A percentile compares a stretch with the other conserved stretches of the same genome.
Evolutionary conservation across 2,329 filamentous ascomycete genomes (phyloP).

Genomic region (Arthroderma sp.): DNA sequence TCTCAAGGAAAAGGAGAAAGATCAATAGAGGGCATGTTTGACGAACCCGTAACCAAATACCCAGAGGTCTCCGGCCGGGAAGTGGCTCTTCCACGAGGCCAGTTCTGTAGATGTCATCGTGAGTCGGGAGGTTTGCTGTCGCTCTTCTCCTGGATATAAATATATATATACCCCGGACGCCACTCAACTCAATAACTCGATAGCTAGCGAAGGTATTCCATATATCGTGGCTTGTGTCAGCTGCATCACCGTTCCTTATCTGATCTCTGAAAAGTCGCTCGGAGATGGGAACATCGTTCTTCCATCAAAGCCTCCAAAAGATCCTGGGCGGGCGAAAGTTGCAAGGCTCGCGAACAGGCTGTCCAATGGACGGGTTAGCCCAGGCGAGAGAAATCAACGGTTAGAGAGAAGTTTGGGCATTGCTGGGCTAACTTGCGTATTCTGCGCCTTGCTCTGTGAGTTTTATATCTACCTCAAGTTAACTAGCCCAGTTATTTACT

Average conservation of each 20-base stretch:
- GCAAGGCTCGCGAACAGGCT: neutral
- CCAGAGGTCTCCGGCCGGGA: slow-evolving; percentile 63
- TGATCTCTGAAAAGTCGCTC: neutral
- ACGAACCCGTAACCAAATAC: slow-evolving; percentile 89
- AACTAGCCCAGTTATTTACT: neutral
- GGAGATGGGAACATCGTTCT: neutral
- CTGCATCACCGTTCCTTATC: neutral
- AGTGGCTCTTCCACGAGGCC: slow-evolving; percentile 34
- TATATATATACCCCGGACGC: too few relatives aligned
- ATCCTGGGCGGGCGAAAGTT: neutral
- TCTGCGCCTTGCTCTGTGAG: neutral
- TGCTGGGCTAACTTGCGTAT: neutral
- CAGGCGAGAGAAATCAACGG: neutral
- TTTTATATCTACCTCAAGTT: neutral
- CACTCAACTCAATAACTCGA: neutral
- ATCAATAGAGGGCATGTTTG: neutral
- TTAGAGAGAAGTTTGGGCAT: neutral
- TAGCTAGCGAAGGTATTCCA: neutral
- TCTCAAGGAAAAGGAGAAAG: neutral
- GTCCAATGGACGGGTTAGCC: neutral
- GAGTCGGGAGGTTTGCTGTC: neutral
- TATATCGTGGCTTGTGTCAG: neutral
- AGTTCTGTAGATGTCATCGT: neutral
- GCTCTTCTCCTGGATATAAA: neutral
- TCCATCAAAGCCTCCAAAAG: too few relatives aligned